Percentiles rank a stretch among this genome's conserved stretches.
These are phyloP conservation scores for Scheffersomyces titani DNA, from an alignment of 1,139 yeast species.

Conservation along the genomic window DNA sequence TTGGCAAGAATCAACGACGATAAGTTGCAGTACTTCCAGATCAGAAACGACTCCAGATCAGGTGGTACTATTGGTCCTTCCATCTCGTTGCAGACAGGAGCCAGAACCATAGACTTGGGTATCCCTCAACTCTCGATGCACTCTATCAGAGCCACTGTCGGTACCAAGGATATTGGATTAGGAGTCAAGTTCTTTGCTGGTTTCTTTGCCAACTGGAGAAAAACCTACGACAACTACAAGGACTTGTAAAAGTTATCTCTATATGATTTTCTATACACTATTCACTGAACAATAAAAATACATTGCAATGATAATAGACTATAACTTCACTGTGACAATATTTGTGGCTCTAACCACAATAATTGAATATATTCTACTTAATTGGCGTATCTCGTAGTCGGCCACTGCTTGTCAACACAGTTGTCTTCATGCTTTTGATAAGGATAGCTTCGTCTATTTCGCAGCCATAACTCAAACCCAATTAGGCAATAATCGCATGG, in stretches of 20 bases:
- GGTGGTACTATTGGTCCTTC: conserved; percentile 85
- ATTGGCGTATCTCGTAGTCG: no score
- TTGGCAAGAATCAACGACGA: conserved; percentile 64
- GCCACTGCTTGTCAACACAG: not conserved
- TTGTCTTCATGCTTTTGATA: not conserved
- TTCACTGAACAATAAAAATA: not conserved
- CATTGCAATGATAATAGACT: no score
- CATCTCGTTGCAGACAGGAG: conserved; percentile 66
- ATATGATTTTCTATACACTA: no score
- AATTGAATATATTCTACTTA: no score
- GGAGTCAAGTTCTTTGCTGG: conserved; percentile 66
- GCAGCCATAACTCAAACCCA: not conserved
- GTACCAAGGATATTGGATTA: conserved; percentile 66
- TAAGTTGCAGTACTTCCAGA: conserved; percentile 65
- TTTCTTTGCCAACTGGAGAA: conserved; percentile 63
- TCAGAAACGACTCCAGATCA: conserved; percentile 69
- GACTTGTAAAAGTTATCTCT: conserved; percentile 26
- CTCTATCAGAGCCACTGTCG: conserved; percentile 74
- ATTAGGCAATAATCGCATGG: not conserved
- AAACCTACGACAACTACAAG: conserved; percentile 43
- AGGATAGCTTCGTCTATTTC: not conserved
- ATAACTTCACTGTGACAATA: not conserved
- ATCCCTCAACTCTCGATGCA: conserved; percentile 83
- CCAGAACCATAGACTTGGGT: conserved; percentile 75
- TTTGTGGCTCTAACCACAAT: conserved; percentile 5